These are phyloP conservation scores for Boletus sp. DNA, from an alignment of 768 basidiomycete genomes.

Conservation along the genomic window DNA sequence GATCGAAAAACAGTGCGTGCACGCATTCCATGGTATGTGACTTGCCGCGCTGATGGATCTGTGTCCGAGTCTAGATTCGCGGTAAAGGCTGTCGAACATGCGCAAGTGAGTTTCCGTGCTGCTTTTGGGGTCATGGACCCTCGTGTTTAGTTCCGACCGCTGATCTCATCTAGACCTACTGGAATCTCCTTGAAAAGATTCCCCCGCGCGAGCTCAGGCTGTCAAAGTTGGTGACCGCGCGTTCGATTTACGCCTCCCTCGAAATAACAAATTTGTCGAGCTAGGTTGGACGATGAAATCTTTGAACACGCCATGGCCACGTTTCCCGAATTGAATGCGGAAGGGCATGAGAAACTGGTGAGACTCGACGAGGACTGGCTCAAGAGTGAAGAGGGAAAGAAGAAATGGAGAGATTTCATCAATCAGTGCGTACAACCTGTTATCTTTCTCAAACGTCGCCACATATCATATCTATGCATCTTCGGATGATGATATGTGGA, in stretches of 20 bases:
- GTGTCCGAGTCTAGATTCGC: conserved; percentile 26
- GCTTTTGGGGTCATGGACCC: background rate
- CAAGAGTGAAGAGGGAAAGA: conserved; percentile 87
- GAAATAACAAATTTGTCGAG: conserved; percentile 20
- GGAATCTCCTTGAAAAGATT: conserved; percentile 86
- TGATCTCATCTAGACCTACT: conserved; percentile 69
- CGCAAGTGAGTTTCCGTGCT: conserved; percentile 63
- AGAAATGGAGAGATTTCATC: conserved; percentile 88
- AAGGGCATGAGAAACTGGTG: conserved; percentile 45
- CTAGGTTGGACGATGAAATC: conserved; percentile 88
- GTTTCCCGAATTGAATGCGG: conserved; percentile 77
- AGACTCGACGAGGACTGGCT: conserved; percentile 87
- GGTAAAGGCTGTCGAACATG: conserved; percentile 95
- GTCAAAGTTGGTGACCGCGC: conserved; percentile 60
- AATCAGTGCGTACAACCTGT: conserved; percentile 46
- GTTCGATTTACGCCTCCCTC: background rate
- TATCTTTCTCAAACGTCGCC: background rate
- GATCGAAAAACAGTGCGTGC: conserved; percentile 94
- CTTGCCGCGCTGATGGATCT: conserved; percentile 11
- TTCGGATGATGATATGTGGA: conserved; percentile 1
- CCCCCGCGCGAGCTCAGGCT: conserved; percentile 72
- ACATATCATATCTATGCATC: background rate
- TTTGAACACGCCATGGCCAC: conserved; percentile 66
- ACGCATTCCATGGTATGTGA: background rate
- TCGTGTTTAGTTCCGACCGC: conserved; percentile 6